phyloP scores from a whole-genome alignment of 108 stramenopile genomes.

The Bacterosira constricta region DNA sequence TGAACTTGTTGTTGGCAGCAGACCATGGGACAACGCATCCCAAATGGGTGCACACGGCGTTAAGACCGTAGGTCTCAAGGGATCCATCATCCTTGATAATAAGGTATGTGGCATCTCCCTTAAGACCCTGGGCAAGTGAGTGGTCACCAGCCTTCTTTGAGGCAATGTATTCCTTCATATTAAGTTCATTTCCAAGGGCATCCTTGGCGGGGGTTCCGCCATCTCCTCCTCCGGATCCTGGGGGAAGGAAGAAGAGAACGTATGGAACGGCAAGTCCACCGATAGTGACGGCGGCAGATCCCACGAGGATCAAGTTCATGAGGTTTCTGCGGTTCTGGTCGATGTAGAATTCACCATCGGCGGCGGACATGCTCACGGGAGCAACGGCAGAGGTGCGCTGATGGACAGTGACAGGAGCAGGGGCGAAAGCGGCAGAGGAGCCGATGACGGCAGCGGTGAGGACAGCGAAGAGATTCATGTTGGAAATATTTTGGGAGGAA shows the following conservation, averaged over 20 bases:
- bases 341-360: conserved; percentile 88
- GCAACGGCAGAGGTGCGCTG: conserved; percentile 53
- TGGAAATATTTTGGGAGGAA: neutral
- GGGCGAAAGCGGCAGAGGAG: conserved; percentile 79
- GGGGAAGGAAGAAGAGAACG: conserved; percentile 95
- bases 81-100: conserved; percentile 95
- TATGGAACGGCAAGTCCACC: conserved; percentile 94
- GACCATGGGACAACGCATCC: conserved; percentile 99
- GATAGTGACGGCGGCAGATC: conserved; percentile 89
- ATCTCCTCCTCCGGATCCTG: conserved; percentile 81
- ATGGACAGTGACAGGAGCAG: conserved; percentile 54
- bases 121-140: conserved; percentile 94
- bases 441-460: conserved; percentile 66
- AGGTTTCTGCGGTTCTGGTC: conserved; percentile 96
- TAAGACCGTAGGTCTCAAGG: conserved; percentile 82
- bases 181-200: conserved; percentile 92
- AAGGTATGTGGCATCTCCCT: conserved; percentile 99
- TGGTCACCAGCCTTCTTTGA: conserved; percentile 87
- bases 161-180: conserved; percentile 86
- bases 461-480: conserved; percentile 82
- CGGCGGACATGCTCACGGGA: conserved; percentile 64
- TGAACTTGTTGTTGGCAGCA: conserved; percentile 97
- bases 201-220: conserved; percentile 91
- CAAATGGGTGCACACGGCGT: conserved; percentile 98
- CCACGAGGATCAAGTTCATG: conserved; percentile 96